Conservation (phyloP, 352 stramenopile genomes). For the Peronosclerospora sorghi region DNA sequence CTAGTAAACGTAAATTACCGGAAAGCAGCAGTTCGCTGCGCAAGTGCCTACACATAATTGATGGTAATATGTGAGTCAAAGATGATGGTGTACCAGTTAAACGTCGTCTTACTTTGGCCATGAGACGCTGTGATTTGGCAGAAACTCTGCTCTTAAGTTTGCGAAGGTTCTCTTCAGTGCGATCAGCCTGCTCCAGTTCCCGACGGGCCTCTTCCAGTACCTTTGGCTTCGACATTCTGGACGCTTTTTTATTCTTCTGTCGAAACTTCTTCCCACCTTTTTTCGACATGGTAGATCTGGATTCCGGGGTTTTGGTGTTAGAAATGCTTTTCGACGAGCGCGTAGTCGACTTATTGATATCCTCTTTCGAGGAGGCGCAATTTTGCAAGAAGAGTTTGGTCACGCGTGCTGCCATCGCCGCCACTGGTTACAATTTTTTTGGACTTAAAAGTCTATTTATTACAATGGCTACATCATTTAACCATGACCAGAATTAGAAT, state of each 20-base stretch:
- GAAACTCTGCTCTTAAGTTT: constrained; percentile 47
- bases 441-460: no score
- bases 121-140: constrained; percentile 51
- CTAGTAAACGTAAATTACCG: constrained; percentile 11
- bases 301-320: background rate
- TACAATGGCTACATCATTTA: no score
- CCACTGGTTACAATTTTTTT: no score
- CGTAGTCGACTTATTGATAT: constrained; percentile 8
- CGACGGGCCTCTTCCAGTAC: constrained; percentile 42
- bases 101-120: constrained; percentile 38
- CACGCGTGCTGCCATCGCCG: constrained; percentile 42
- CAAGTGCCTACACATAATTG: constrained; percentile 23
- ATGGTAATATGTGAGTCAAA: background rate
- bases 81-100: background rate
- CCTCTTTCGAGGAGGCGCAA: constrained; percentile 18
- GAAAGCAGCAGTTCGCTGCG: constrained; percentile 30
- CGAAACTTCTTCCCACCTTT: constrained; percentile 14
- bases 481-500: no score
- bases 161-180: constrained; percentile 45
- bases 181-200: constrained; percentile 40
- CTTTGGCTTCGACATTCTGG: constrained; percentile 24
- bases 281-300: constrained; percentile 8
- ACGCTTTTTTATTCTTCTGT: constrained; percentile 20
- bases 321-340: background rate
- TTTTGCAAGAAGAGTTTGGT: constrained; percentile 71